Evolutionary conservation across 805 yeast species (phyloP).

Genomic region (Yarrowia phangngaensis): DNA sequence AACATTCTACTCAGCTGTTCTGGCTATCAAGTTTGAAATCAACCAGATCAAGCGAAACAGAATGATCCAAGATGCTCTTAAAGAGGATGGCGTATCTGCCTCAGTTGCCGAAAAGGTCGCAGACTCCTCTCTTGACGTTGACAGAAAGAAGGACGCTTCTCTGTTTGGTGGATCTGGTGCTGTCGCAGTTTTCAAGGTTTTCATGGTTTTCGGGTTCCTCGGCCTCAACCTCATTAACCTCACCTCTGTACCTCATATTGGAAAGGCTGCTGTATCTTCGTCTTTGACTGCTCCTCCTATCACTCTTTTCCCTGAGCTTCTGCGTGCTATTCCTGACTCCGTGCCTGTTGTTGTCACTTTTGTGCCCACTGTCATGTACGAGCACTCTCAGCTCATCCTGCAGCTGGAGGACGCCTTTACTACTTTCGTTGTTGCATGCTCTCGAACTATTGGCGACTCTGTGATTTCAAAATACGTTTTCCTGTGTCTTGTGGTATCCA

Average conservation of each 20-base stretch:
- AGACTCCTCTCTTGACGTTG: conserved; percentile 32
- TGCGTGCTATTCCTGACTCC: conserved; percentile 27
- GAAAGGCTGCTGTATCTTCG: conserved; percentile 46
- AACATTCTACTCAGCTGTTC: conserved; percentile 78
- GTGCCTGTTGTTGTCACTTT: conserved; percentile 40
- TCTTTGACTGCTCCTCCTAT: conserved; percentile 36
- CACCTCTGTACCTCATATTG: conserved; percentile 37
- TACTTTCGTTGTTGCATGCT: conserved; percentile 51
- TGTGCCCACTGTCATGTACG: conserved; percentile 42
- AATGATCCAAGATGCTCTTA: conserved; percentile 69
- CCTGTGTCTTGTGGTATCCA: conserved; percentile 66
- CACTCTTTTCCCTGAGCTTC: conserved; percentile 22
- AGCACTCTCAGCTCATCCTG: conserved; percentile 41
- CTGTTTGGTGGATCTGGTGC: conserved; percentile 24
- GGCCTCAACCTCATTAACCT: conserved; percentile 41
- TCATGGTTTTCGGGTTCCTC: conserved; percentile 39
- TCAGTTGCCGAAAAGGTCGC: conserved; percentile 71
- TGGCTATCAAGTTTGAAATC: conserved; percentile 85
- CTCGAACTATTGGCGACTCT: conserved; percentile 71
- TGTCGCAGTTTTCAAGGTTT: conserved; percentile 34
- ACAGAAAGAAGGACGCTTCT: conserved; percentile 11
- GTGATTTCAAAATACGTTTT: conserved; percentile 73
- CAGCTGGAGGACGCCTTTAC: conserved; percentile 60
- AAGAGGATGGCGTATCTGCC: conserved; percentile 86
- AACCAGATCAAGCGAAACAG: conserved; percentile 78